Base-by-base conservation (phyloP, 1,284 basidiomycete genomes). In the Pascua guehoae region DNA sequence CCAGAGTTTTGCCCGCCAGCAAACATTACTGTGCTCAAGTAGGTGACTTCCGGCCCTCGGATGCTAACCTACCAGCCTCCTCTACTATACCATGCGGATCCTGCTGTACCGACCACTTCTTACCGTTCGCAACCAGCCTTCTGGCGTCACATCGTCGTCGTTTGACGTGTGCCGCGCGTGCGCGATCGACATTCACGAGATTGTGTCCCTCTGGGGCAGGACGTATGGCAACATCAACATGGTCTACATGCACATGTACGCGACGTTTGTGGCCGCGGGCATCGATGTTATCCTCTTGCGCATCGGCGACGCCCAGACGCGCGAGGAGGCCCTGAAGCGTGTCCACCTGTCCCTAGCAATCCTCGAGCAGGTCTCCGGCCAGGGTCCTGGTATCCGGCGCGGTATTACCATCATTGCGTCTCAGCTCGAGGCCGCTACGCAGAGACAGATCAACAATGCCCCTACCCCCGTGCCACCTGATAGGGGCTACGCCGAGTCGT, bases 201-300 rank as follows among this genome's bases (percentile, higher is more conserved):
- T 66, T 44, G 46, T 66, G 17, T 54, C 55, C 8, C 53, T 63
- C 8, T 66, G 64, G 64, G 61, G 55, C 14, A 18, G 57, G n/a
- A 66, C 64, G 4, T 66, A 47, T 47, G 64, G 64, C 38, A 51
- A 63, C 53, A 51, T 66, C 55, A 66, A 66, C 59, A 59, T 63
- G 56, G 61, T 66, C 37, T 66, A 63, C 49, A 46, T 66, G 49
- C 54, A 60, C 50, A 63, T 63, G 59, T 66, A 66, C 57, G 53
- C 55, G 32, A 59, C 57, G 12, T 66, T 63, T 37, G 55, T 66
- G 18, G 64, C 64, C 1, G 64, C 64, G 2, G 64, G 64, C 5
- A 52, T 66, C 8, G 64, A 66, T 51, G 58, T 65, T 15, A 47
- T 66, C 12, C 46, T 66, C 24, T 54, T 66, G 16, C 62, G 64